Conservation (phyloP, 1,284 basidiomycete genomes). For the Apiotrichum laibachii region DNA sequence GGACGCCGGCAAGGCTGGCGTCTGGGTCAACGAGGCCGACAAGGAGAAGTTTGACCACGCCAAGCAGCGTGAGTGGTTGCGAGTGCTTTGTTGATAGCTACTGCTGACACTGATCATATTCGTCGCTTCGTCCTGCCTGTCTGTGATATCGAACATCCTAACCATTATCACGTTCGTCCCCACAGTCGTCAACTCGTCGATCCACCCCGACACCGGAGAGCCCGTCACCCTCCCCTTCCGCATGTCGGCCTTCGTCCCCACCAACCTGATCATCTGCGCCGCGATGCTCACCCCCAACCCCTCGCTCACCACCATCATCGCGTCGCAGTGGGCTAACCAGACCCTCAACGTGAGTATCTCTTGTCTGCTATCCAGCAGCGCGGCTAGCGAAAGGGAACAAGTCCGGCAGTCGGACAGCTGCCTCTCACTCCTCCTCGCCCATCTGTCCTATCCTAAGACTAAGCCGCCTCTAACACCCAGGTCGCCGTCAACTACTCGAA, state of each 20-base stretch:
- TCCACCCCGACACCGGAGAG: slow-evolving; percentile 55
- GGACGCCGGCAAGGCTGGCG: slow-evolving; percentile 42
- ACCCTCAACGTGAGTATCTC: slow-evolving; percentile 49
- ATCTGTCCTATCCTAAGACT: too few species aligned
- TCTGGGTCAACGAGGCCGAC: slow-evolving; percentile 41
- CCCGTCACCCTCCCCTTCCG: slow-evolving; percentile 56
- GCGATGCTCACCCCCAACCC: slow-evolving; percentile 56
- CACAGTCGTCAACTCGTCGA: slow-evolving; percentile 52
- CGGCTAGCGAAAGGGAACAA: neutral
- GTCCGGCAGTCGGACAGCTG: neutral
- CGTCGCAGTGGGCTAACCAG: slow-evolving; percentile 60
- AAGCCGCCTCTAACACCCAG: slow-evolving; percentile 8
- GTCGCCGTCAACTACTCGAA: slow-evolving; percentile 50
- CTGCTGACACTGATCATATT: neutral
- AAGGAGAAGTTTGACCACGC: slow-evolving; percentile 49
- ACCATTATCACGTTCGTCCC: neutral
- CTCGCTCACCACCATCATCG: slow-evolving; percentile 50
- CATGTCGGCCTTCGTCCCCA: slow-evolving; percentile 57
- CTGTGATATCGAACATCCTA: neutral
- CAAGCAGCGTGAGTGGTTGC: slow-evolving; percentile 50
- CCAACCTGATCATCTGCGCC: slow-evolving; percentile 52
- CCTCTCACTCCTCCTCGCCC: neutral
- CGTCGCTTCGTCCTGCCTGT: too few species aligned
- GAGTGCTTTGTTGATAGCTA: neutral
- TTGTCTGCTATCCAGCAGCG: neutral